A percentile compares a stretch with the other conserved stretches of the same genome.
These are phyloP conservation scores for Dunaliella sp. DNA, from an alignment of 139 green algal species.

Conservation along the genomic window DNA sequence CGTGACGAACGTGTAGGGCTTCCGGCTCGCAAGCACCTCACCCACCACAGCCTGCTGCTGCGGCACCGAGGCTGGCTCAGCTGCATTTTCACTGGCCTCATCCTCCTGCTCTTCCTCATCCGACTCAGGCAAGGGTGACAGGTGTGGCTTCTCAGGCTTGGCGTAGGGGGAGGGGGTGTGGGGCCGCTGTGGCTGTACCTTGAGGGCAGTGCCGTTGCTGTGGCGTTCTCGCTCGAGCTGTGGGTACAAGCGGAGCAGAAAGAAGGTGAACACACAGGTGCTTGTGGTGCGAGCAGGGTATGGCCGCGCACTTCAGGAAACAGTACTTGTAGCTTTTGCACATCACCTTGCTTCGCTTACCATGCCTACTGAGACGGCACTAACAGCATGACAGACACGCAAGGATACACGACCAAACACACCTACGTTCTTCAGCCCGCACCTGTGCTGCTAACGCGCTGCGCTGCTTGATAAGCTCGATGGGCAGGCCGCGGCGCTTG, in stretches of 20 bases:
- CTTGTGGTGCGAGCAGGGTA: too few species aligned
- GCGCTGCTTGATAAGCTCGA: not conserved
- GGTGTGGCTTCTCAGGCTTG: too few species aligned
- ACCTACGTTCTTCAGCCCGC: not conserved
- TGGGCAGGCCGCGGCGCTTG: not conserved
- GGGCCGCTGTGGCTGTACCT: not conserved
- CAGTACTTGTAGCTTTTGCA: too few species aligned
- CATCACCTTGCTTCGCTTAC: too few species aligned
- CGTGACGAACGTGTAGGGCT: constrained; percentile 4
- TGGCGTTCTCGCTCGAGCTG: not conserved
- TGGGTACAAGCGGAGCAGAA: too few species aligned
- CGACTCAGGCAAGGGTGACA: too few species aligned
- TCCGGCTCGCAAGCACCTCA: not conserved
- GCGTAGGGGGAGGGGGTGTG: not conserved
- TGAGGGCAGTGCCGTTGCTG: not conserved
- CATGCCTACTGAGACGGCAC: too few species aligned
- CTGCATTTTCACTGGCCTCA: not conserved
- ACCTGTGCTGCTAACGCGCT: not conserved
- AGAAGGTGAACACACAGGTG: too few species aligned
- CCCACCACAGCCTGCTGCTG: not conserved
- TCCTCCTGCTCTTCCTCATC: not conserved
- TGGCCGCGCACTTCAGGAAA: too few species aligned
- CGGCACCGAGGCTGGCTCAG: not conserved
- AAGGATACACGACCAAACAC: too few species aligned
- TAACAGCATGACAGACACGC: too few species aligned